Evolutionary conservation across 2,329 filamentous ascomycete genomes (phyloP).

Genomic region (Geosmithia putterillii): DNA sequence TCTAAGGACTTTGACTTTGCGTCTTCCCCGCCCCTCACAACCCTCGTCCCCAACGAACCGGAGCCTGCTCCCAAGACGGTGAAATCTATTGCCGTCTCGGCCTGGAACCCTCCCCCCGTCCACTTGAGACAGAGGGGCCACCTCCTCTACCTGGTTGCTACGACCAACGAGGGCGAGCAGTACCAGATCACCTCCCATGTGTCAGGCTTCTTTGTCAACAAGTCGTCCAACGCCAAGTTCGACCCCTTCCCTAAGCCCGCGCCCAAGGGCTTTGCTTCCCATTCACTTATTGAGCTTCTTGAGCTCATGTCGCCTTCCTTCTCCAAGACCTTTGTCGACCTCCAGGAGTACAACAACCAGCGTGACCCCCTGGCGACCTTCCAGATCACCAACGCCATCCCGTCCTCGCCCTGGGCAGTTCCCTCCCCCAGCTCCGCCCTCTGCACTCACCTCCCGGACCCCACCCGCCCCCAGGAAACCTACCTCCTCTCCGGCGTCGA

Average conservation of each 20-base stretch:
- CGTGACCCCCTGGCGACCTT: slow-evolving; percentile 86
- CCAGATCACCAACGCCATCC: slow-evolving; percentile 90
- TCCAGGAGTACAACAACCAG: slow-evolving; percentile 75
- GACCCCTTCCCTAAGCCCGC: slow-evolving; percentile 72
- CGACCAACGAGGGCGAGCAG: slow-evolving; percentile 89
- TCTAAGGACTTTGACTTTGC: slow-evolving; percentile 64
- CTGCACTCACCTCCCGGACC: slow-evolving; percentile 66
- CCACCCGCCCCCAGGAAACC: slow-evolving; percentile 83
- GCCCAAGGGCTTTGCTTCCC: slow-evolving; percentile 67
- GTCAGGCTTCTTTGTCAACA: slow-evolving; percentile 94
- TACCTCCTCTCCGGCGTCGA: slow-evolving; percentile 84
- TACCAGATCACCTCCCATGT: slow-evolving; percentile 88
- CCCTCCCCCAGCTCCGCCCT: slow-evolving; percentile 52
- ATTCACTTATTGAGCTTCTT: slow-evolving; percentile 77
- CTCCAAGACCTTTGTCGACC: slow-evolving; percentile 56
- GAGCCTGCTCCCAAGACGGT: slow-evolving; percentile 75
- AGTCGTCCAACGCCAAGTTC: slow-evolving; percentile 88
- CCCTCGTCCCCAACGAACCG: slow-evolving; percentile 56
- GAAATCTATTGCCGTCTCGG: slow-evolving; percentile 76
- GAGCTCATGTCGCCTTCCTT: slow-evolving; percentile 76
- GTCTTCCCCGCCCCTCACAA: slow-evolving; percentile 52
- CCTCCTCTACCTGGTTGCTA: slow-evolving; percentile 77
- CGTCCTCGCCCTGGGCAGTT: slow-evolving; percentile 85
- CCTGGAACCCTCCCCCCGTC: slow-evolving; percentile 94
- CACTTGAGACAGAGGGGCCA: slow-evolving; percentile 86